Conservation (phyloP, 805 yeast genomes). For the Dipodascus geniculatus region DNA sequence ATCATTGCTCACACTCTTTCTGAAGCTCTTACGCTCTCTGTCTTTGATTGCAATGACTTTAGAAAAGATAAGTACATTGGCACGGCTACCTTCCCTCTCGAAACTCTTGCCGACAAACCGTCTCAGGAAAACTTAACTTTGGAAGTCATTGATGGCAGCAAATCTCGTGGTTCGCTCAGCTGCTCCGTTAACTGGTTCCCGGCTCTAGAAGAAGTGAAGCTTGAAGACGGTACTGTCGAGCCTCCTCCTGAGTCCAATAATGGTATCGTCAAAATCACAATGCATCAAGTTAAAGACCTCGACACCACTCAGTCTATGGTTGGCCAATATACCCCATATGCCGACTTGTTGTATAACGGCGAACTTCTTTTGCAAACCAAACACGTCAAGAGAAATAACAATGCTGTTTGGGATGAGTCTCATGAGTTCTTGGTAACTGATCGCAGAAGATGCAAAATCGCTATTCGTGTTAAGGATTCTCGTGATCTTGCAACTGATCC, state of each 20-base stretch:
- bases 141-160: constrained; percentile 68
- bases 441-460: constrained; percentile 55
- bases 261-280: constrained; percentile 69
- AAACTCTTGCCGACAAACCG: constrained; percentile 42
- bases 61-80: constrained; percentile 76
- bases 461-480: constrained; percentile 53
- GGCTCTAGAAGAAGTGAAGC: constrained; percentile 38
- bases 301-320: constrained; percentile 30
- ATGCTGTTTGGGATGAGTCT: constrained; percentile 53
- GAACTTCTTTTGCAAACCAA: constrained; percentile 47
- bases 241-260: constrained; percentile 91
- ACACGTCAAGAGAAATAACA: constrained; percentile 45
- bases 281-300: constrained; percentile 50
- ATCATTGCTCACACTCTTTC: constrained; percentile 63
- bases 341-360: constrained; percentile 58
- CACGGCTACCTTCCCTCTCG: constrained; percentile 60
- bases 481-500: constrained; percentile 49
- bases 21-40: constrained; percentile 67
- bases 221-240: constrained; percentile 70
- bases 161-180: constrained; percentile 62
- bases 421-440: constrained; percentile 62
- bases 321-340: constrained; percentile 50
- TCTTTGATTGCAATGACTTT: constrained; percentile 67
- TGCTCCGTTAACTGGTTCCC: constrained; percentile 71
- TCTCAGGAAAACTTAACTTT: constrained; percentile 36